Percentiles rank a stretch among this genome's conserved stretches.
phyloP scores from a whole-genome alignment of 2,329 filamentous ascomycete genomes.

The Biscogniauxia marginata region DNA sequence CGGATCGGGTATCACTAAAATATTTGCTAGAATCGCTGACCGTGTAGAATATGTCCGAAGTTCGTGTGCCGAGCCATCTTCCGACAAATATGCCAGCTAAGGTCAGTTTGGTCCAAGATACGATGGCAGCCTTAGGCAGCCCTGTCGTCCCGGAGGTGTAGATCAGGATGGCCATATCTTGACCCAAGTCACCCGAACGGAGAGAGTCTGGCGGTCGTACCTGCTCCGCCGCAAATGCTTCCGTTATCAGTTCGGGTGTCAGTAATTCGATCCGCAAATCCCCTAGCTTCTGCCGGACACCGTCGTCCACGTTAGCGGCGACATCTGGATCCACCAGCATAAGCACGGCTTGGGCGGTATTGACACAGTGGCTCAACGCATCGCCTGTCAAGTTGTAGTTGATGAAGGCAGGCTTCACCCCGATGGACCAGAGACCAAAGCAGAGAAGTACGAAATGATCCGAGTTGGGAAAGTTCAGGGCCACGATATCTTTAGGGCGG shows the following conservation, averaged over 20 bases:
- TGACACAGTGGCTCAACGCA: conserved; percentile 71
- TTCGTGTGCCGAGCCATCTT: conserved; percentile 56
- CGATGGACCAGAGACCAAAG: conserved; percentile 79
- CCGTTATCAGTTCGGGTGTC: conserved; percentile 53
- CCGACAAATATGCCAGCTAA: conserved; percentile 52
- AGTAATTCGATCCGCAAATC: conserved; percentile 61
- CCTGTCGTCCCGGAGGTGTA: conserved; percentile 87
- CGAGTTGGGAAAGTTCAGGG: conserved; percentile 78
- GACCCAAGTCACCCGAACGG: conserved; percentile 48
- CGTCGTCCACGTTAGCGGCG: conserved; percentile 53
- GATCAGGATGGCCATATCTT: conserved; percentile 70
- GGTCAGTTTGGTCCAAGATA: conserved; percentile 68
- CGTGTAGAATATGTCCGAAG: conserved; percentile 72
- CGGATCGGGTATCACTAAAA: background rate
- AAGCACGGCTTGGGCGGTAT: conserved; percentile 63
- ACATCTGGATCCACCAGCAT: conserved; percentile 67
- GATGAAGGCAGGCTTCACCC: conserved; percentile 80
- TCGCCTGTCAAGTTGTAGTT: conserved; percentile 80
- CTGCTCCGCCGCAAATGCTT: conserved; percentile 51
- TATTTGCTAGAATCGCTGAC: conserved; percentile 40
- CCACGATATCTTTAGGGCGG: conserved; percentile 72
- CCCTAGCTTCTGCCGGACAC: conserved; percentile 51
- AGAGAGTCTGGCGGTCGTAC: conserved; percentile 58
- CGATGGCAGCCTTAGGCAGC: conserved; percentile 74
- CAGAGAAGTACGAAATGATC: conserved; percentile 74